Evolutionary conservation across 1,284 basidiomycete genomes (phyloP), one percentile per base, ranked within the genome.

Genomic region (Ustanciosporium gigantosporum): DNA sequence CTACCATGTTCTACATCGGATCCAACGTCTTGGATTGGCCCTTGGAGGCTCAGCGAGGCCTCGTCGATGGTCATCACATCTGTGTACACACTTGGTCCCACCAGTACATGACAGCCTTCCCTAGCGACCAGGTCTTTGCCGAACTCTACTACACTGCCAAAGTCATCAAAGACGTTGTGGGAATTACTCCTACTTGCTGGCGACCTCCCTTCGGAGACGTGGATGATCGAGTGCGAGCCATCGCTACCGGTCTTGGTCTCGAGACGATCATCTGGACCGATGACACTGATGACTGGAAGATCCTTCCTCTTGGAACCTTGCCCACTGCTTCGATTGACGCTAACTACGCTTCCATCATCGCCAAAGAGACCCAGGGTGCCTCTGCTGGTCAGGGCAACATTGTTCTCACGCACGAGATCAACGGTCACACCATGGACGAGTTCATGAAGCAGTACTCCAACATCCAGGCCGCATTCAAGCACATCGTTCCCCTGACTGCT

Each of bases 1-100:
- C 82, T 0, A 81, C 82, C 25, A 74, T 84, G 76, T 78, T 76
- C 60, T 78, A 68, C 66, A 72, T 81, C 75, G 81, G 82, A 5
- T 80, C 80, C 29, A 83, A 84, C 70, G 81, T 83, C 21, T 64
- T 81, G 40, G 79, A 83, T 68, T 83, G 82, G 82, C 83, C 83
- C 5, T 66, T 81, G 8, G 80, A 84, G 70, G 82, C 82, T 14
- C 78, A 82, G 55, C 76, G 82, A 27, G 82, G 78, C 32, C 38
- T 75, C n/a, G 59, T 59, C 8, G 73, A 74, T 34, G 71, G 73
- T 15, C 73, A 74, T 32, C 62, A 73, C 47, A 61, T 74, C 17
- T 74, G 72, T 37, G 67, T 66, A 13, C 70, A 73, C 49, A 66
- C 65, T 0, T 82, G 81, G 81, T 78, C 76, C 11, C 81, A 82